These are phyloP conservation scores for Beauveria sp. DNA, from an alignment of 2,329 filamentous ascomycete species.

Conservation along the genomic window DNA sequence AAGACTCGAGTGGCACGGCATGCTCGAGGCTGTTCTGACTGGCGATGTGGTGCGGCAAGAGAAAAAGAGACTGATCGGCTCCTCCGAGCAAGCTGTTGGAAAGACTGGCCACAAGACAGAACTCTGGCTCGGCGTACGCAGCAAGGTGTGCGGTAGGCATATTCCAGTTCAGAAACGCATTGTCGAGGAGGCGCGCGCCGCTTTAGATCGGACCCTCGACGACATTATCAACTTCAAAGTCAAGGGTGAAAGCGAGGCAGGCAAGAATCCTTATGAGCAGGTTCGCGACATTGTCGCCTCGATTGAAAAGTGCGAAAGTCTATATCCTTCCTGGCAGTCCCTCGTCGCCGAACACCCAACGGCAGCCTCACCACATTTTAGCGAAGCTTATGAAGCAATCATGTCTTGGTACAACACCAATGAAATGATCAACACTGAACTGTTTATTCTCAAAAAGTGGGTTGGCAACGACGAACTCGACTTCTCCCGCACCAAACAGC, in stretches of 20 bases:
- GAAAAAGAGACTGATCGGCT: constrained; percentile 88
- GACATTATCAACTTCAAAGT: constrained; percentile 90
- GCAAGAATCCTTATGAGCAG: constrained; percentile 80
- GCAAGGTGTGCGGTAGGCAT: constrained; percentile 76
- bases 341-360: constrained; percentile 69
- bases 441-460: constrained; percentile 88
- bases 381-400: constrained; percentile 78
- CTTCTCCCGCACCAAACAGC: constrained; percentile 68
- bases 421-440: constrained; percentile 88
- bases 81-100: constrained; percentile 49
- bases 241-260: constrained; percentile 84
- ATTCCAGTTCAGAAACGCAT: constrained; percentile 78
- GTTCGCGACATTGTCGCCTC: constrained; percentile 83
- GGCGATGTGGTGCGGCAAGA: constrained; percentile 97
- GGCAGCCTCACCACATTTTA: constrained; percentile 68
- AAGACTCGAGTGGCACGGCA: constrained; percentile 93
- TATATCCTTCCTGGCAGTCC: constrained; percentile 74
- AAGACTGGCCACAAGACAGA: constrained; percentile 66
- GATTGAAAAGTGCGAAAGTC: constrained; percentile 78
- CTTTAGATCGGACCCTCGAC: constrained; percentile 69
- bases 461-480: constrained; percentile 94
- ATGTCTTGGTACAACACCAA: constrained; percentile 97
- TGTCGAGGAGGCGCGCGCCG: constrained; percentile 73
- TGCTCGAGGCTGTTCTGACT: constrained; percentile 90
- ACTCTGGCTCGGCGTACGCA: constrained; percentile 82